phyloP scores from a whole-genome alignment of 306 rosid species.

The Quercus gilva region DNA sequence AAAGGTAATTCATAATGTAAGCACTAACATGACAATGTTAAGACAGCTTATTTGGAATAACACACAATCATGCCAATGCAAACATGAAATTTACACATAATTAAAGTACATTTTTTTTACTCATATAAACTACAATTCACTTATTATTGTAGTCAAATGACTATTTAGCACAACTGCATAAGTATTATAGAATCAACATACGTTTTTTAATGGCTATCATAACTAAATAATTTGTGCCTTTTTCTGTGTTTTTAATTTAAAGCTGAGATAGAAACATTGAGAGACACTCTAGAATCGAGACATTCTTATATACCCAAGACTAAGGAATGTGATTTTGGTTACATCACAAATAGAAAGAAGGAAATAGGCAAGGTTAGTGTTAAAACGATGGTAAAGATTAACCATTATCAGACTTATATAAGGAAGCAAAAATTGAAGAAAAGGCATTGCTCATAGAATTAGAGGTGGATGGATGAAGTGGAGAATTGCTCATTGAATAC shows the following conservation, averaged over 20 bases:
- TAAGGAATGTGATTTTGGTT: not conserved
- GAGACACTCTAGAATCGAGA: not conserved
- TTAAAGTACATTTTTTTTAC: not conserved
- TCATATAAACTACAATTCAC: not conserved
- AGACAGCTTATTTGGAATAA: not conserved
- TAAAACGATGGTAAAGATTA: not conserved
- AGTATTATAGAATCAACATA: not conserved
- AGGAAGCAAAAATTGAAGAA: not conserved
- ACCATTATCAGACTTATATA: not conserved
- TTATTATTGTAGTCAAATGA: not conserved
- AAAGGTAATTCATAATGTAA: not conserved
- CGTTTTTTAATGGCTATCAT: not conserved
- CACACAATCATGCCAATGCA: not conserved
- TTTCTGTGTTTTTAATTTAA: not conserved
- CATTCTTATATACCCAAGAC: not conserved
- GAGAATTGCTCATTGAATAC: not conserved
- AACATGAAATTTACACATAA: not conserved
- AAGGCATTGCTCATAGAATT: not conserved
- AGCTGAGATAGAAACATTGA: not conserved
- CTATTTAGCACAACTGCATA: not conserved
- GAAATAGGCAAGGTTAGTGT: not conserved
- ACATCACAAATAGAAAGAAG: not conserved
- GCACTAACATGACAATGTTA: not conserved
- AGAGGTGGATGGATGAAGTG: not conserved
- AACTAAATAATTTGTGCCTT: not conserved